Conservation (phyloP, 2,329 filamentous ascomycete genomes). For the Fusarium miscanthi region DNA sequence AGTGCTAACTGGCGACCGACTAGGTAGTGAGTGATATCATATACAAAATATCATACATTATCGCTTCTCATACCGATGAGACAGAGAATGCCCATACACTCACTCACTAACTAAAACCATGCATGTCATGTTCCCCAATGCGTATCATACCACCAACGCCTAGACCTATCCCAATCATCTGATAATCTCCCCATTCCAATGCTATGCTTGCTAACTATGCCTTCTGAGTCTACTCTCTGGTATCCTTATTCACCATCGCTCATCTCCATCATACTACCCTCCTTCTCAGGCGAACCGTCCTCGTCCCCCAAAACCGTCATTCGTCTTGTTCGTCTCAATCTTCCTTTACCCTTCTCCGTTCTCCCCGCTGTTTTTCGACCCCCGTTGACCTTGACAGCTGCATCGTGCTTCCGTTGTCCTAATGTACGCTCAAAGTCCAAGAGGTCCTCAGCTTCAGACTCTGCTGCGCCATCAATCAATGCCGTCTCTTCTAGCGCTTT, state of each 20-base stretch:
- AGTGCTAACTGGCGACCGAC: background rate
- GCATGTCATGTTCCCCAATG: background rate
- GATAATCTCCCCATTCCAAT: conserved; percentile 15
- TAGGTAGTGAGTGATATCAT: background rate
- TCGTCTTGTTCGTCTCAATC: conserved; percentile 50
- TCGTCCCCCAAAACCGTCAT: conserved; percentile 49
- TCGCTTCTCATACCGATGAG: background rate
- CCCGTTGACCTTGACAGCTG: conserved; percentile 52
- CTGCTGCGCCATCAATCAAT: conserved; percentile 56
- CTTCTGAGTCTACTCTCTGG: background rate
- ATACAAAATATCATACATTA: background rate
- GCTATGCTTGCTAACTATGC: background rate
- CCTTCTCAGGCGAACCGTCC: conserved; percentile 52
- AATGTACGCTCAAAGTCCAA: conserved; percentile 65
- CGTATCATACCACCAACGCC: conserved; percentile 30
- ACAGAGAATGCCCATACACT: background rate
- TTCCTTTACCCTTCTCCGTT: conserved; percentile 60
- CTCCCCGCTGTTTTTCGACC: conserved; percentile 38
- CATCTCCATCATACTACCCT: conserved; percentile 65
- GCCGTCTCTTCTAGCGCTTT: conserved; percentile 75
- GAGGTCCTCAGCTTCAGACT: conserved; percentile 60
- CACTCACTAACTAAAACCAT: background rate
- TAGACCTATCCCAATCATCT: conserved; percentile 23
- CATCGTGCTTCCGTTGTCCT: conserved; percentile 58
- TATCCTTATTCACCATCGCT: conserved; percentile 61